These are phyloP conservation scores for Neurospora sp. DNA, from an alignment of 495 filamentous ascomycete genomes.

Conservation along the genomic window DNA sequence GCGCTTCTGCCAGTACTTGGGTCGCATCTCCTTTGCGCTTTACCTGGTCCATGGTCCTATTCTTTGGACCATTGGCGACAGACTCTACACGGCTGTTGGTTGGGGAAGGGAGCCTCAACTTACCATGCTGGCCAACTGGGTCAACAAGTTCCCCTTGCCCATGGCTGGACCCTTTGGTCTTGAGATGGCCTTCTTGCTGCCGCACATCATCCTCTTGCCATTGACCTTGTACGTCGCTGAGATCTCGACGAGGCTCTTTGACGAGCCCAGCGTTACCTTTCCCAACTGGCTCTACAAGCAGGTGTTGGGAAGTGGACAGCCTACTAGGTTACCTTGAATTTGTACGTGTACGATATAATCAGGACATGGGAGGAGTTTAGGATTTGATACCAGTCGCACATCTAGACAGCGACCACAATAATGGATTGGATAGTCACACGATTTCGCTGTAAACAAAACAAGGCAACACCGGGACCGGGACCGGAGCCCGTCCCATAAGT, in stretches of 20 bases:
- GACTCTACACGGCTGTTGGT: conserved; percentile 43
- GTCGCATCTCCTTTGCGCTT: conserved; percentile 52
- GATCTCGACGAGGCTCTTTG: conserved; percentile 42
- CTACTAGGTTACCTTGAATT: neutral
- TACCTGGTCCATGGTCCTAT: conserved; percentile 58
- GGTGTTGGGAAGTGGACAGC: conserved; percentile 1
- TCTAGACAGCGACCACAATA: neutral
- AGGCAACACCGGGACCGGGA: no score
- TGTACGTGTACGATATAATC: neutral
- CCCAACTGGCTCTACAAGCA: conserved; percentile 42
- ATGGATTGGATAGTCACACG: neutral
- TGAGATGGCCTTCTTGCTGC: conserved; percentile 41
- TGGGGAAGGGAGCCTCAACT: conserved; percentile 24
- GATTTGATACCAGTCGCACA: neutral
- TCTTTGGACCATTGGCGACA: conserved; percentile 32
- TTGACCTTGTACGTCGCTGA: conserved; percentile 49
- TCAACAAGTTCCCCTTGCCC: conserved; percentile 36
- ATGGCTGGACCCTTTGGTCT: conserved; percentile 42
- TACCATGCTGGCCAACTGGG: conserved; percentile 30
- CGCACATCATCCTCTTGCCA: conserved; percentile 45
- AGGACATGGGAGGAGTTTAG: neutral
- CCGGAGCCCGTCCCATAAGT: no score
- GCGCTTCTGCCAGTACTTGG: conserved; percentile 52
- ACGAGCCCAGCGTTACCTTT: conserved; percentile 46
- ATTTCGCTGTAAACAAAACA: neutral